Evolutionary conservation across 2,329 filamentous ascomycete species (phyloP), one percentile per base, ranked within the genome.

Genomic region (Sporothrix inflata): DNA sequence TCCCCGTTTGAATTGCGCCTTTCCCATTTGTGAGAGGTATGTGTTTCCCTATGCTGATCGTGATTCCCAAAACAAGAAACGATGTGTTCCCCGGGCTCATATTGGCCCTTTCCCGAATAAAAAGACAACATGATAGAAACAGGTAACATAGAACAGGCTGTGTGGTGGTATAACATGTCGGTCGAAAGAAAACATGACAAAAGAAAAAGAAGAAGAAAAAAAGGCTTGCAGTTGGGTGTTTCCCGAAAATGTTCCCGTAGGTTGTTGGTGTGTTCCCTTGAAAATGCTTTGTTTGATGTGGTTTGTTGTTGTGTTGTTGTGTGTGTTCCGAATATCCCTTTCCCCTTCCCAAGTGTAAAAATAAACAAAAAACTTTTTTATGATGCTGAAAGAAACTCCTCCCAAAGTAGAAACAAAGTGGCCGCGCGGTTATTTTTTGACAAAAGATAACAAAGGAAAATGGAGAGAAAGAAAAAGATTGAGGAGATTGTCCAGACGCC

Each of bases 351-450:
- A 57, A 21, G 30, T 40, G 40, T 19, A 47, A 30, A 47, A 72
- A 60, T 53, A 69, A 70, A 53, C 38, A 45, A 34, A 21, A 40
- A 72, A 70, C n/a, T 70, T 74, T 74, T 73, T 73, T 72, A 69
- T 70, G 49, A 63, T 53, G 68, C 68, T 68, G 40, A 14, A 57
- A 3, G 47, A 69, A 51, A 67, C 65, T 27, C 63, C 60, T 34
- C 21, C 61, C 40, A 5, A 5, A 34, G 16, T 9, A 34, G 27
- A n/a, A 42, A 55, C 53, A 27, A 68, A 67, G 19, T 21, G 49
- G 65, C 57, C 45, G 65, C 65, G 27, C 42, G 11, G 45, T 49
- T 7, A 9, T 51, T 67, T 67, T 16, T 65, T 51, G 42, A 69
- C 63, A 53, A 49, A 51, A 47, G 21, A 66, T 30, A 19, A 45